Evolutionary conservation across 352 stramenopile species (phyloP).

Genomic region (Globisporangium cederbergense): DNA sequence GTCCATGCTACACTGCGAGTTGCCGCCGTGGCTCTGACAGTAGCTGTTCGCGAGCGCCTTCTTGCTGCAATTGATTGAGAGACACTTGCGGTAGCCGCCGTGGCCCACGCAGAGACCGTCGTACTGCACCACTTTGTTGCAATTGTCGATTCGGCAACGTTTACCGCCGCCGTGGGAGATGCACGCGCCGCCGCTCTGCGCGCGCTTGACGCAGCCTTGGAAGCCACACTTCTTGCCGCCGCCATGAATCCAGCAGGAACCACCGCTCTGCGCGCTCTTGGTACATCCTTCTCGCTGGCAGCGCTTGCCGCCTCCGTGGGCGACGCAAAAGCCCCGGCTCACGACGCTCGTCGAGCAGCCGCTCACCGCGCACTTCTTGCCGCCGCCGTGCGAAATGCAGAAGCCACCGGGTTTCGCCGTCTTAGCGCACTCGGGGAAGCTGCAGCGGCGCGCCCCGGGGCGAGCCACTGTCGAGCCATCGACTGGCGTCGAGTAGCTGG

Average conservation of each 20-base stretch:
- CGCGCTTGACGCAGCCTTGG: conserved; percentile 37
- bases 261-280: conserved; percentile 39
- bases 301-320: conserved; percentile 45
- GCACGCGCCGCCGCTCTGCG: conserved; percentile 39
- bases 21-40: conserved; percentile 30
- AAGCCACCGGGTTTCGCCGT: conserved; percentile 46
- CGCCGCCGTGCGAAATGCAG: conserved; percentile 64
- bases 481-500: not conserved
- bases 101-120: conserved; percentile 43
- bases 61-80: conserved; percentile 33
- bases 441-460: conserved; percentile 19
- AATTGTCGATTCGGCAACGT: conserved; percentile 24
- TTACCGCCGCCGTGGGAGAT: conserved; percentile 40
- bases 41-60: conserved; percentile 38
- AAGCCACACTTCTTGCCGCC: conserved; percentile 42
- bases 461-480: not conserved
- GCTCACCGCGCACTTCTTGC: conserved; percentile 46
- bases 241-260: conserved; percentile 43
- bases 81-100: conserved; percentile 38
- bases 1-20: conserved; percentile 22
- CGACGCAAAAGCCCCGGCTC: conserved; percentile 43
- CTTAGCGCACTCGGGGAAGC: conserved; percentile 35
- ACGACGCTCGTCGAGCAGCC: conserved; percentile 38
- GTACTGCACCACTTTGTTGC: conserved; percentile 44
- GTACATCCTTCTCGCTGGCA: conserved; percentile 31